Percentiles rank a stretch among this genome's conserved stretches.
These are phyloP conservation scores for Teratosphaeria destructans DNA, from an alignment of 2,329 filamentous ascomycete genomes.

Conservation along the genomic window DNA sequence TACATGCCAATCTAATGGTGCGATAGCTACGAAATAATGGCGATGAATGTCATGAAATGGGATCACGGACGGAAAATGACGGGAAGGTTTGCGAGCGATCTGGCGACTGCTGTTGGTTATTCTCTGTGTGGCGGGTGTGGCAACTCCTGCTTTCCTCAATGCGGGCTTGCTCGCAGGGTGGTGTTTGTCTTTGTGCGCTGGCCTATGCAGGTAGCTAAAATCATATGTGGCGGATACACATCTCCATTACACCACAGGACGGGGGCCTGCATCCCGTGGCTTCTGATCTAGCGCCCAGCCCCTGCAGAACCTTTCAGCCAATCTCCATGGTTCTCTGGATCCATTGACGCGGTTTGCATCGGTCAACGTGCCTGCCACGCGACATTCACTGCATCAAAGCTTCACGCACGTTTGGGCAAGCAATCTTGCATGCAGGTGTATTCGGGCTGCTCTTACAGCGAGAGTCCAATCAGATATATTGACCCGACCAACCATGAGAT, in stretches of 20 bases:
- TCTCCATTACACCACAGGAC: background rate
- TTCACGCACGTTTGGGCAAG: background rate
- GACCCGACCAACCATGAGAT: background rate
- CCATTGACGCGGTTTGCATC: background rate
- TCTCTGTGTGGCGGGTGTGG: background rate
- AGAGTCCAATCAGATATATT: background rate
- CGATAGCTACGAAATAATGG: background rate
- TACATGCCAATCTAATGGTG: background rate
- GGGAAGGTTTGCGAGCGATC: background rate
- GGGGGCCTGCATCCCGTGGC: background rate
- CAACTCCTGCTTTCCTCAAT: background rate
- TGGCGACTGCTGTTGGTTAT: background rate
- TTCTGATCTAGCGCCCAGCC: background rate
- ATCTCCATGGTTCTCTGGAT: background rate
- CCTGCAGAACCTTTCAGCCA: background rate
- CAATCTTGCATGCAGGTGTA: background rate
- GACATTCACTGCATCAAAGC: background rate
- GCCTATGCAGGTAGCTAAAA: background rate
- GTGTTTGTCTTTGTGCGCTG: background rate
- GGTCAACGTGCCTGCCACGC: background rate
- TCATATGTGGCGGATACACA: background rate
- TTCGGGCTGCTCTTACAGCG: background rate
- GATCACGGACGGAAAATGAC: background rate
- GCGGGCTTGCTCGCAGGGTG: background rate
- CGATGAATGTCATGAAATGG: conserved; percentile 1